These are phyloP conservation scores for Erythrophleum ivorense DNA, from an alignment of 331 rosid species.

Conservation along the genomic window DNA sequence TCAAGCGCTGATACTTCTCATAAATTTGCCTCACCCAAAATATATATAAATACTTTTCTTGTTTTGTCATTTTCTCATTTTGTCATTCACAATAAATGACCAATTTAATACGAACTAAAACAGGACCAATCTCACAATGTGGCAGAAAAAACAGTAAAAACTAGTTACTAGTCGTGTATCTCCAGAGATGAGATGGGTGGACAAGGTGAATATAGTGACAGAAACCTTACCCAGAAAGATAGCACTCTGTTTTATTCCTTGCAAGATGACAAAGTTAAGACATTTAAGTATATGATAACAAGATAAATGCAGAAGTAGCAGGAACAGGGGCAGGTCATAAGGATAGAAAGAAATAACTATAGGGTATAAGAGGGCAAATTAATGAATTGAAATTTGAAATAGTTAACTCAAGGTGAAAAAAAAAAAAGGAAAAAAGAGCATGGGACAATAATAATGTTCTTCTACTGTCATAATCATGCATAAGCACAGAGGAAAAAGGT, in stretches of 20 bases:
- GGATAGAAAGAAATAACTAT: not conserved
- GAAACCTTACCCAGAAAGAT: not conserved
- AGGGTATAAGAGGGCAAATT: not conserved
- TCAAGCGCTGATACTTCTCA: no score
- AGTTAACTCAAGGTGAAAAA: not conserved
- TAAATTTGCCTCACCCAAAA: not conserved
- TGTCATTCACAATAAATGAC: not conserved
- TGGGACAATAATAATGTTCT: not conserved
- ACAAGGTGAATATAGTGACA: constrained; percentile 3
- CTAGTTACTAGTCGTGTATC: not conserved
- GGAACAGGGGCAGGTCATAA: not conserved
- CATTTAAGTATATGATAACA: not conserved
- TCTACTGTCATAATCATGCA: not conserved
- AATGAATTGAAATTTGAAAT: not conserved
- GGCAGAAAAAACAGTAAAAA: not conserved
- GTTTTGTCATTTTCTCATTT: not conserved
- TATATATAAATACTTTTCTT: not conserved
- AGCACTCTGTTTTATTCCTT: not conserved
- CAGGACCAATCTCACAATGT: not conserved
- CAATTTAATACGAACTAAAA: not conserved
- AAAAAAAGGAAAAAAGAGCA: not conserved
- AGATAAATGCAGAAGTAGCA: not conserved
- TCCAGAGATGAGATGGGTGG: not conserved
- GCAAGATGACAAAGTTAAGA: not conserved
- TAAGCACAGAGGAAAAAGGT: constrained; percentile 8